Evolutionary conservation across 2,329 filamentous ascomycete genomes (phyloP).

Genomic region (Sclerotinia trifoliorum): DNA sequence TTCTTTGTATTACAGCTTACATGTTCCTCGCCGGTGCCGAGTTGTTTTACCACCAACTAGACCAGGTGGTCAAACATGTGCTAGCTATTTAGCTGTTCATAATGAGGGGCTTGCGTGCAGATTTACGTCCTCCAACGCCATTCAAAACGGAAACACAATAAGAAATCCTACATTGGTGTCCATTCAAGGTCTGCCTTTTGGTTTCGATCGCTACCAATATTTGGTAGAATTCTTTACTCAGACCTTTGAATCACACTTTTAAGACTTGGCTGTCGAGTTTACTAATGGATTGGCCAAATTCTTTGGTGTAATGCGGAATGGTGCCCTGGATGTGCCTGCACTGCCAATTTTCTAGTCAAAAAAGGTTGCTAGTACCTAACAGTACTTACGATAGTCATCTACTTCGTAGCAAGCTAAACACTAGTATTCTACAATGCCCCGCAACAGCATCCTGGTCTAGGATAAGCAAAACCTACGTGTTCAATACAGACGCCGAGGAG

Average conservation of each 20-base stretch:
- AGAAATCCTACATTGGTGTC: neutral
- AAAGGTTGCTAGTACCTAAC: neutral
- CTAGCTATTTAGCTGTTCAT: neutral
- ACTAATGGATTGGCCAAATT: neutral
- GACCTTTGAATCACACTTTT: neutral
- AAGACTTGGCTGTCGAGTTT: neutral
- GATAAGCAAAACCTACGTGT: neutral
- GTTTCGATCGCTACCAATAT: conserved; percentile 6
- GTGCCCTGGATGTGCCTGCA: neutral
- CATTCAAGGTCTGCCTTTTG: neutral
- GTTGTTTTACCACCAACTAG: too few relatives aligned
- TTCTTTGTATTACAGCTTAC: conserved; percentile 3
- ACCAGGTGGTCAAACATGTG: too few relatives aligned
- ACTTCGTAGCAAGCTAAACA: neutral
- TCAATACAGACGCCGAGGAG: neutral
- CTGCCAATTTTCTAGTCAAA: neutral
- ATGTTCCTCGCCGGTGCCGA: neutral
- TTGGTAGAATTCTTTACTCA: neutral
- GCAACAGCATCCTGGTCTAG: neutral
- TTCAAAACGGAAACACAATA: neutral
- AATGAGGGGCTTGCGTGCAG: neutral
- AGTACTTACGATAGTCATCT: neutral
- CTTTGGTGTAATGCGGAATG: neutral
- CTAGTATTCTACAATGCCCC: neutral
- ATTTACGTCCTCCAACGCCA: neutral